Conservation (phyloP, 2,329 filamentous ascomycete genomes). For the Aspergillus fumigatiaffinis region DNA sequence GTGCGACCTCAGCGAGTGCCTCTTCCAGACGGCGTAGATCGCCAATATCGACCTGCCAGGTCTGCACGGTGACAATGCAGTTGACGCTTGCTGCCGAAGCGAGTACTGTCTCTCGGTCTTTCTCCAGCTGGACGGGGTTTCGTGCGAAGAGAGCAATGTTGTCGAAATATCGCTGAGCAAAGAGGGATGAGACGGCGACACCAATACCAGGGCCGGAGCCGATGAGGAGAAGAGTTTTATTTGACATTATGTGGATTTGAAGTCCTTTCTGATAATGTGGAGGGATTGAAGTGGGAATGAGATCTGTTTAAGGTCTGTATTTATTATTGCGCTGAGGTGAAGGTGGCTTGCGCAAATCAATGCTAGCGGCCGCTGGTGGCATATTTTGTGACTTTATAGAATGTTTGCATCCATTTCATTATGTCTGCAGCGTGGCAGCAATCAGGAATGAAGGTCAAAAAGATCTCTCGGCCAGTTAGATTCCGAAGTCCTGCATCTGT, state of each 20-base stretch:
- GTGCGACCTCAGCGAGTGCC: not conserved
- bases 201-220: slow-evolving; percentile 6
- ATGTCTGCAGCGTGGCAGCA: too few species aligned
- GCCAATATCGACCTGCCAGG: not conserved
- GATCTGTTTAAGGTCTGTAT: not conserved
- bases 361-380: not conserved
- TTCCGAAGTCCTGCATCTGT: too few species aligned
- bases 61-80: too few species aligned
- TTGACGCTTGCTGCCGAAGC: too few species aligned
- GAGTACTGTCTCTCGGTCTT: not conserved
- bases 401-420: not conserved
- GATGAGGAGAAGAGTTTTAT: not conserved
- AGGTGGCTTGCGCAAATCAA: not conserved
- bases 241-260: not conserved
- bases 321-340: not conserved
- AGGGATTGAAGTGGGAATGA: not conserved
- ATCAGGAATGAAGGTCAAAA: not conserved
- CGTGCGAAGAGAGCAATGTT: slow-evolving; percentile 1
- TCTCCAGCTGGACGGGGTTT: not conserved
- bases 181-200: not conserved
- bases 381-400: not conserved
- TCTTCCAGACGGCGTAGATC: too few species aligned
- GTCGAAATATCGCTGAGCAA: not conserved
- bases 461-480: too few species aligned
- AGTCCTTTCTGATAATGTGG: not conserved